Base-by-base conservation (phyloP, 805 yeast species). In the Metschnikowia drakensbergensis region DNA sequence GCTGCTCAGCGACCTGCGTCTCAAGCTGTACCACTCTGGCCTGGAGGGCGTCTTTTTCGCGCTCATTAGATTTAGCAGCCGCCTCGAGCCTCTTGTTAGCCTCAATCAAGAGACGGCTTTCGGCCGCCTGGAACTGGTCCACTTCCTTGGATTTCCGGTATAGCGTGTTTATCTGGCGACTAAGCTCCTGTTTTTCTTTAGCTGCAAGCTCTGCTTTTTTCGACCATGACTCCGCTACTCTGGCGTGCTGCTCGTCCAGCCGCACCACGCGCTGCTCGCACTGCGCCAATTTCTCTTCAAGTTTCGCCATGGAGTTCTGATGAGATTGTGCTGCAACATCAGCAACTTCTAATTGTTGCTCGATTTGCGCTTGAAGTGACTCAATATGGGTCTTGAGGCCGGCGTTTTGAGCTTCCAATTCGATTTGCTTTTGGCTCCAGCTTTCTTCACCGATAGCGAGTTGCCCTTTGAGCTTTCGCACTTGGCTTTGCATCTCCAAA, bases 91-190 rank as follows among this genome's bases (percentile, higher is more conserved):
- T 39, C 4, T n/a, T 28, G 26, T 9, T 33, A 22, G 49, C 44
- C 11, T 46, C 47, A 13, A 32, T 42, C 30, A 48, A 37, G 22
- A 39, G 22, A 2, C 17, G n/a, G 33, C 30, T 39, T 26, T 51
- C 54, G 9, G 48, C 42, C 17, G 42, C 48, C 13, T 48, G 52
- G 23, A 52, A 52, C 6, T n/a, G 31, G 11, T 46, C 45, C 37
- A 49, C 36, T 1, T 46, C 50, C 23, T 23, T 9, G 7, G 52
- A 36, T 29, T 46, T 45, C n/a, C 44, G 32, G 28, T 41, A 46
- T 7, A 45, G 34, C 10, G 23, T 29, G 2, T 38, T 28, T n/a
- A 52, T 26, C 31, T 49, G 50, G 5, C 37, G 42, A 3, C 38
- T n/a, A 3, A 48, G 25, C 31, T 48, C 52, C 30, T 37, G 37